phyloP scores from a whole-genome alignment of 2,329 filamentous ascomycete species.

The Ophiostoma novo-ulmi region DNA sequence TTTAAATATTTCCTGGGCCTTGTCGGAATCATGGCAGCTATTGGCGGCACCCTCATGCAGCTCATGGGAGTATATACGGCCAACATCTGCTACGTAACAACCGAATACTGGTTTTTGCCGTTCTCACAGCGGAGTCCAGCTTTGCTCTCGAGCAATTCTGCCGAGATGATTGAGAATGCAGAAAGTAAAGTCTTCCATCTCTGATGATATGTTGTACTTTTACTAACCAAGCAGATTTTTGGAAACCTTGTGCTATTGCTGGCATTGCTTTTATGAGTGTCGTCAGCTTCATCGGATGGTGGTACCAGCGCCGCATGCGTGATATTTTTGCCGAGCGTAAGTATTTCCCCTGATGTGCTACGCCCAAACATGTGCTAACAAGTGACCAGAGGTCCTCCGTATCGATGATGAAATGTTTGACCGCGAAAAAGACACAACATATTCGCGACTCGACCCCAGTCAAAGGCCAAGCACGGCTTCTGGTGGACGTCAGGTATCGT shows the following conservation, averaged over 20 bases:
- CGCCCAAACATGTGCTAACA: neutral
- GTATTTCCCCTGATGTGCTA: neutral
- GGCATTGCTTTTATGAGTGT: conserved; percentile 31
- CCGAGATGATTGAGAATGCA: neutral
- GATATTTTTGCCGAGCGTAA: conserved; percentile 28
- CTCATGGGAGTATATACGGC: conserved; percentile 31
- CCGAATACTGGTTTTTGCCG: conserved; percentile 27
- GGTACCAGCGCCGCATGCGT: conserved; percentile 32
- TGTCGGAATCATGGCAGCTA: conserved; percentile 40
- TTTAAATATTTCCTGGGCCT: conserved; percentile 30
- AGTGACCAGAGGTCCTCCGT: neutral
- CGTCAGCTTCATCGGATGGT: conserved; percentile 31
- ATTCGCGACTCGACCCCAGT: neutral
- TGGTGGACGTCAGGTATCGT: neutral
- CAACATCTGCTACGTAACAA: conserved; percentile 28
- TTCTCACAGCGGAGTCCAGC: conserved; percentile 22
- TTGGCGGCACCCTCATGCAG: conserved; percentile 31
- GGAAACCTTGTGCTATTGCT: conserved; percentile 29
- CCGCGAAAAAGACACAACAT: neutral
- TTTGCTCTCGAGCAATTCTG: conserved; percentile 22
- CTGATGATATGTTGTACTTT: no score
- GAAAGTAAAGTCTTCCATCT: neutral
- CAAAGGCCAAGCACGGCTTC: neutral
- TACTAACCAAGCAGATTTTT: conserved; percentile 23
- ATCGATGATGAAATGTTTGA: neutral